Base-by-base conservation (phyloP, 495 filamentous ascomycete genomes). In the Collariella sp. region DNA sequence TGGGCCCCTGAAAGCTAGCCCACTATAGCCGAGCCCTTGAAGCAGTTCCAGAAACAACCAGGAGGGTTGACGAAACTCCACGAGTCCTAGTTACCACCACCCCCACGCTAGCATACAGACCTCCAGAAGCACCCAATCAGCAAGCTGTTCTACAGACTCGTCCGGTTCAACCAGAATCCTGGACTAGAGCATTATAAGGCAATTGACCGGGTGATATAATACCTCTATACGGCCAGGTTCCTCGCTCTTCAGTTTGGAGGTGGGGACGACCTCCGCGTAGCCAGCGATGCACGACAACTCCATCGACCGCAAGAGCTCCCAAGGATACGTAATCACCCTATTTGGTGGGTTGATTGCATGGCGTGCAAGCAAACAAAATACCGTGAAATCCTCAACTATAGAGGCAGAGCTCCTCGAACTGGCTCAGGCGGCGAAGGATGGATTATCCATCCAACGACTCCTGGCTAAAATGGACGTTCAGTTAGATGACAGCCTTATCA, bases 361-460 rank as follows among this genome's bases (percentile, higher is more conserved):
- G 58, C 53, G 62, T 44, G 58, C 62, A 10, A 59, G 54, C 13
- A 55, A 63, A 26, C 60, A 66, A 48, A 43, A 59, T 24, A 60
- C 45, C 5, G 61, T 64, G 16, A 63, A 58, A 9, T 63, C 57
- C 15, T 65, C 62, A 7, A 67, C 62, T 11, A 63, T 62, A n/a
- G 57, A 67, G 42, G 57, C 62, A 3, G 60, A 65, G 31, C 43
- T 66, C 1, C 26, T 65, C 0, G 52, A 60, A 9, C 31, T 60
- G 7, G 52, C 60, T 1, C 47, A 54, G 43, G 46, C 52, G 5
- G 49, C 53, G n/a, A 63, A 58, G 46, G 57, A 68, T 44, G 54
- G 22, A 1, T 18, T 61, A 3, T 61, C 55, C 41, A 15, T 61
- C 7, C 47, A 24, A 23, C 33, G 51, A 29, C 23, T 55, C 3